Percentiles rank a stretch among this genome's conserved stretches.
Conservation (phyloP, 306 rosid genomes). For the Cicer yamashitae region DNA sequence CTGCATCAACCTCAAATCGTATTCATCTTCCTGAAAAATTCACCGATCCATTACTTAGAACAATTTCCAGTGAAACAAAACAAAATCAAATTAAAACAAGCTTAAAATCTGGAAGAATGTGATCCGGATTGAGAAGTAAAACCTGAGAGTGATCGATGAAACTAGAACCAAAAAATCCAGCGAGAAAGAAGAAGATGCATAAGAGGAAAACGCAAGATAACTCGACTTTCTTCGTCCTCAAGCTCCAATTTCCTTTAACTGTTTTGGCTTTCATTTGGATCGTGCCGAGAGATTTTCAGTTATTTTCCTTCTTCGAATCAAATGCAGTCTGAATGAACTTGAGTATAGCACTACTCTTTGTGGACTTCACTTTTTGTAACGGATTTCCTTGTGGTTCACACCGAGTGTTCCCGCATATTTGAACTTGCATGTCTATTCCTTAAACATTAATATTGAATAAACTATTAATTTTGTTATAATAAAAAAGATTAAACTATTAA, state of each 20-base stretch:
- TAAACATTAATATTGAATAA: too few species aligned
- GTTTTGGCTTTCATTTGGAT: slow-evolving; percentile 63
- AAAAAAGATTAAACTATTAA: too few species aligned
- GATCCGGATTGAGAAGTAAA: slow-evolving; percentile 28
- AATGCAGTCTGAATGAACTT: slow-evolving; percentile 34
- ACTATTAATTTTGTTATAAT: too few species aligned
- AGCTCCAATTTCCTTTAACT: slow-evolving; percentile 55
- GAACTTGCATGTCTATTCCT: too few species aligned
- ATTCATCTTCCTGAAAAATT: slow-evolving; percentile 52
- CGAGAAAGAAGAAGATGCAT: slow-evolving; percentile 73
- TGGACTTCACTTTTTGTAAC: slow-evolving; percentile 1
- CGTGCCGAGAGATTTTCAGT: slow-evolving; percentile 5
- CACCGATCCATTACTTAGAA: slow-evolving; percentile 9
- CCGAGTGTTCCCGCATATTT: slow-evolving; percentile 24
- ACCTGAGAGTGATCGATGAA: slow-evolving; percentile 57
- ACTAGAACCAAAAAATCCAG: slow-evolving; percentile 69
- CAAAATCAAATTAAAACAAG: not conserved
- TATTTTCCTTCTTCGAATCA: slow-evolving; percentile 16
- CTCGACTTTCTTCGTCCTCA: slow-evolving; percentile 54
- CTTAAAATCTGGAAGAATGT: not conserved
- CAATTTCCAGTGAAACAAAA: not conserved
- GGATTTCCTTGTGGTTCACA: slow-evolving; percentile 24
- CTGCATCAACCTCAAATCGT: not conserved
- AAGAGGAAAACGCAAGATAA: slow-evolving; percentile 54
- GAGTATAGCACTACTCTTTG: not conserved